Percentiles rank a stretch among this genome's conserved stretches.
Conservation (phyloP, 805 yeast species). For the Wickerhamiella kurtzmanii region DNA sequence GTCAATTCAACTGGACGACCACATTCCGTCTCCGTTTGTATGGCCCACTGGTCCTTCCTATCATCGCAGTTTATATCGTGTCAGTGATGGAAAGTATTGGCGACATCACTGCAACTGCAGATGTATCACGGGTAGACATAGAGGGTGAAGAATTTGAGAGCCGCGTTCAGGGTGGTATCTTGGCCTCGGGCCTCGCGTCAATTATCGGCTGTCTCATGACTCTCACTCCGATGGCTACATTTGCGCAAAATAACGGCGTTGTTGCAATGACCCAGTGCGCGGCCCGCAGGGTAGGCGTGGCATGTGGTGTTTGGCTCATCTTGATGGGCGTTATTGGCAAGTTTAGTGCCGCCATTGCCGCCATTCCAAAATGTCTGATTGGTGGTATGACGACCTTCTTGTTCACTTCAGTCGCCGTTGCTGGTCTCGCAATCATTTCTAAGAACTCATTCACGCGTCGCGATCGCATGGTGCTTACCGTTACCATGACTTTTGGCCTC, state of each 20-base stretch:
- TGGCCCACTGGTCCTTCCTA: constrained; percentile 77
- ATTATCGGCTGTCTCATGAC: constrained; percentile 65
- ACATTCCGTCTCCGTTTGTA: constrained; percentile 66
- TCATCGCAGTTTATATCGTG: constrained; percentile 68
- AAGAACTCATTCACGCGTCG: constrained; percentile 45
- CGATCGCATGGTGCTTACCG: constrained; percentile 59
- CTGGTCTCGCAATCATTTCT: constrained; percentile 56
- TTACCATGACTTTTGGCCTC: constrained; percentile 49
- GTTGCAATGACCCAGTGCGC: constrained; percentile 88
- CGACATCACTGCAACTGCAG: constrained; percentile 87
- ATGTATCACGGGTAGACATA: constrained; percentile 73
- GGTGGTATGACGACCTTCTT: constrained; percentile 83
- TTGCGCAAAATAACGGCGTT: constrained; percentile 94
- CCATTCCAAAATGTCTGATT: constrained; percentile 65
- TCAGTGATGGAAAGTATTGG: constrained; percentile 90
- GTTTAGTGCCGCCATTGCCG: constrained; percentile 77
- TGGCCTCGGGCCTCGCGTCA: constrained; percentile 81
- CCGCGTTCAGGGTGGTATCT: constrained; percentile 82
- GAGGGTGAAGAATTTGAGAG: constrained; percentile 73
- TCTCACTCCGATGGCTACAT: constrained; percentile 78
- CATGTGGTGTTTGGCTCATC: constrained; percentile 66
- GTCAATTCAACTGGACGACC: constrained; percentile 75
- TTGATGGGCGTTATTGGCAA: constrained; percentile 81
- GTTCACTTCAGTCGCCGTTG: constrained; percentile 62
- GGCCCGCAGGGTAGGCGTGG: constrained; percentile 64